Percentiles rank a stretch among this genome's conserved stretches.
Conservation (phyloP, 371 early-diverging fungal species). For the Mortierella sp. region DNA sequence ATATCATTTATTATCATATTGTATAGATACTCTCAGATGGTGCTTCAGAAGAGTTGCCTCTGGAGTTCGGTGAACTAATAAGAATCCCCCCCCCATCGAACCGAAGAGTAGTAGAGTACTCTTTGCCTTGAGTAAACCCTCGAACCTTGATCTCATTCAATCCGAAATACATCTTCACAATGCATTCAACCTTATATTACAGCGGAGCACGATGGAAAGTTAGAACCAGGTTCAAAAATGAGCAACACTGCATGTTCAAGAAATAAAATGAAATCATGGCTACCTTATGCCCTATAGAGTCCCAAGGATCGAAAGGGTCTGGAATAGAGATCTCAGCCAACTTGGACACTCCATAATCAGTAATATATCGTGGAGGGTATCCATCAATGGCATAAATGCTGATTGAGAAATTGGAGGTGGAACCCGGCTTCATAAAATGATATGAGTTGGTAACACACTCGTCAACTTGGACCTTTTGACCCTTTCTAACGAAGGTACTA, state of each 20-base stretch:
- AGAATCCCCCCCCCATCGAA: background rate
- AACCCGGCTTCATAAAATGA: too few species aligned
- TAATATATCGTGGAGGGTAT: background rate
- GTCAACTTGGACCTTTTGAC: too few species aligned
- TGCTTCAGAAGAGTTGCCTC: too few species aligned
- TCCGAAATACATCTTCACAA: slow-evolving; percentile 1
- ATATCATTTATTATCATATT: too few species aligned
- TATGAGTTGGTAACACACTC: too few species aligned
- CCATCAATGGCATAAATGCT: slow-evolving; percentile 1
- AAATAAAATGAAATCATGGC: too few species aligned
- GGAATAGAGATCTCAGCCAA: background rate
- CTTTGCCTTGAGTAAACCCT: background rate
- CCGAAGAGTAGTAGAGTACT: background rate
- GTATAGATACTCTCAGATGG: too few species aligned
- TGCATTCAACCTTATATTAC: background rate
- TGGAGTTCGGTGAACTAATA: too few species aligned
- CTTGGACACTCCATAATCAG: background rate
- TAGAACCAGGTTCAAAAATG: background rate
- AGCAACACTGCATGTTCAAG: too few species aligned
- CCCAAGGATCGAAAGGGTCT: background rate
- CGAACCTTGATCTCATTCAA: background rate
- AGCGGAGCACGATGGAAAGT: background rate
- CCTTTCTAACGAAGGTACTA: too few species aligned
- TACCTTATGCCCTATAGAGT: background rate
- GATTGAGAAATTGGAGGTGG: background rate